Percentiles rank a stretch among this genome's conserved stretches.
These are phyloP conservation scores for Plantago major DNA, from an alignment of 257 asterid genomes.

Conservation along the genomic window DNA sequence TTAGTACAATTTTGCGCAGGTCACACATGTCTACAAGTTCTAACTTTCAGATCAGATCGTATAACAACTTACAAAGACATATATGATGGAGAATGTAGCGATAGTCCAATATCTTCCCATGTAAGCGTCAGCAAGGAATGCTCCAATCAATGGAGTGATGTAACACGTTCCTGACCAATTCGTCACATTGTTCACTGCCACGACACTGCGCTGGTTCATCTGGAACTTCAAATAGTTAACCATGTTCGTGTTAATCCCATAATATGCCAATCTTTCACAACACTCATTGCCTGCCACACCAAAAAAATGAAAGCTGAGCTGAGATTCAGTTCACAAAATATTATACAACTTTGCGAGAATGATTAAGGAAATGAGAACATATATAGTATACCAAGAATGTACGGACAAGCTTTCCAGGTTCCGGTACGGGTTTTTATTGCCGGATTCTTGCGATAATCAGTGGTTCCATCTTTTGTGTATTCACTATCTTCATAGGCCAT, in stretches of 20 bases:
- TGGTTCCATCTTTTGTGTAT: conserved; percentile 57
- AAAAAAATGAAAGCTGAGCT: no score
- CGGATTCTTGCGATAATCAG: conserved; percentile 45
- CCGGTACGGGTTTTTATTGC: conserved; percentile 52
- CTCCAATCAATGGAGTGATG: conserved; percentile 62
- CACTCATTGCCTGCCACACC: conserved; percentile 60
- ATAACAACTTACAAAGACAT: conserved; percentile 44
- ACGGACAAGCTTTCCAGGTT: conserved; percentile 80
- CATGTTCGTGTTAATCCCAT: conserved; percentile 64
- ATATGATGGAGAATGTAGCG: conserved; percentile 53
- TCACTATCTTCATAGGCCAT: conserved; percentile 35
- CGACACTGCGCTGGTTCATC: conserved; percentile 53
- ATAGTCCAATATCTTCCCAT: conserved; percentile 81
- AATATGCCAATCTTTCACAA: conserved; percentile 75
- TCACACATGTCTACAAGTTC: background rate
- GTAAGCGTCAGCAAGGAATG: conserved; percentile 67
- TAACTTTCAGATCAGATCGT: background rate
- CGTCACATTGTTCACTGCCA: no score
- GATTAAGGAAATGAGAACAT: no score
- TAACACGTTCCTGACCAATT: conserved; percentile 82
- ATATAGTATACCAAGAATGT: conserved; percentile 44
- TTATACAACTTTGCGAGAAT: no score
- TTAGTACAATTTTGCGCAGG: background rate
- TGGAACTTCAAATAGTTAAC: conserved; percentile 56
- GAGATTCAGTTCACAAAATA: no score